A percentile compares a stretch with the other conserved stretches of the same genome.
phyloP scores from a whole-genome alignment of 805 yeast genomes.

The Candida argentea region DNA sequence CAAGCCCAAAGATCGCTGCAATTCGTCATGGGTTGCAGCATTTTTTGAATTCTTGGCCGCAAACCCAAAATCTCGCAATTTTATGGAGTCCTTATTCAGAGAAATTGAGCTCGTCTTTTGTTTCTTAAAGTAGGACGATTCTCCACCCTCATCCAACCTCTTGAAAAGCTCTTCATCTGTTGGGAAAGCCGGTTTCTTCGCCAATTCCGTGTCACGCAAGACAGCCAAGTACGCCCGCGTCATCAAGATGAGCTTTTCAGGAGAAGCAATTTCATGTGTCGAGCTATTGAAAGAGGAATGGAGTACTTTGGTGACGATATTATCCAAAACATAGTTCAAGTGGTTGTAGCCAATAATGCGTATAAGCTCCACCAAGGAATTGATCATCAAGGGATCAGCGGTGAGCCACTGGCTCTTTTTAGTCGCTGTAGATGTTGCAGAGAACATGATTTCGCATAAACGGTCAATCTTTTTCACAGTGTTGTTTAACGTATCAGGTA shows the following conservation, averaged over 20 bases:
- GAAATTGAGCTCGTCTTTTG: not conserved
- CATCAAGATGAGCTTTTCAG: constrained; percentile 64
- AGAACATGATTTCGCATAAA: constrained; percentile 46
- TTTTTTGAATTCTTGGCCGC: constrained; percentile 37
- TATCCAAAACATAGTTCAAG: constrained; percentile 70
- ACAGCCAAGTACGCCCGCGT: constrained; percentile 65
- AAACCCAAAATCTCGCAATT: constrained; percentile 25
- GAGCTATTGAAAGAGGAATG: constrained; percentile 49
- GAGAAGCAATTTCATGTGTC: constrained; percentile 48
- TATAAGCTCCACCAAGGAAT: constrained; percentile 62
- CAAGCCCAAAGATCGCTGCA: constrained; percentile 46
- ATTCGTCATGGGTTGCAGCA: constrained; percentile 56
- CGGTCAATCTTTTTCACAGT: constrained; percentile 70
- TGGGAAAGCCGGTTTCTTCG: constrained; percentile 66
- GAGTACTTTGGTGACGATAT: constrained; percentile 61
- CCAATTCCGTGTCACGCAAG: constrained; percentile 47
- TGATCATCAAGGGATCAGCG: constrained; percentile 49
- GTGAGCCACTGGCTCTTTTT: constrained; percentile 72
- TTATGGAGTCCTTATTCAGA: not conserved
- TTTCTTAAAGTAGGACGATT: not conserved
- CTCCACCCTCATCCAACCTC: not conserved
- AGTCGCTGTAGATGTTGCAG: constrained; percentile 20
- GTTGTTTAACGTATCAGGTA: constrained; percentile 81
- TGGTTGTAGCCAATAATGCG: constrained; percentile 73
- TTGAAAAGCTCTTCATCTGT: constrained; percentile 31